These are phyloP conservation scores for Aegilops sharonensis DNA, from an alignment of 176 grass and related monocot species.

Conservation along the genomic window DNA sequence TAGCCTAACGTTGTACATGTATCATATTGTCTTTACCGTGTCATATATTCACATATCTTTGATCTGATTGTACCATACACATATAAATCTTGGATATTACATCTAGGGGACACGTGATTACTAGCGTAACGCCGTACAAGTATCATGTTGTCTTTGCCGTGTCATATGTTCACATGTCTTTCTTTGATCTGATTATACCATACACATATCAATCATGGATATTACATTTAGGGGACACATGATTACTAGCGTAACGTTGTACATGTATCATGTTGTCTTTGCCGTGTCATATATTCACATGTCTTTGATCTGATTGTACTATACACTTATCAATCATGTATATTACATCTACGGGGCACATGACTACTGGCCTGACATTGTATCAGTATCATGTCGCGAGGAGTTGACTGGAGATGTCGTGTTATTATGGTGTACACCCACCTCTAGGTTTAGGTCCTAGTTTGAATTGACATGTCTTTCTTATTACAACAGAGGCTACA, in stretches of 20 bases:
- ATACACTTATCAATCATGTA: not conserved
- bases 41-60: not conserved
- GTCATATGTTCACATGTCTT: not conserved
- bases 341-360: not conserved
- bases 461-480: not conserved
- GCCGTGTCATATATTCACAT: not conserved
- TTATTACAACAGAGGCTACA: not conserved
- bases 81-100: not conserved
- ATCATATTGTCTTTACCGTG: not conserved
- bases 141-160: too few species aligned
- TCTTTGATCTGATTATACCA: too few species aligned
- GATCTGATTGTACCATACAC: not conserved
- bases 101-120: not conserved
- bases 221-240: too few species aligned
- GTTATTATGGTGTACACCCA: too few species aligned
- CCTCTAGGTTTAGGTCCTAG: not conserved
- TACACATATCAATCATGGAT: too few species aligned
- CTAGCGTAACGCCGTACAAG: too few species aligned
- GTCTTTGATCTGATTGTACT: not conserved
- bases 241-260: too few species aligned
- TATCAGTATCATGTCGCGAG: too few species aligned
- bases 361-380: too few species aligned
- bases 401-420: too few species aligned
- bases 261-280: not conserved
- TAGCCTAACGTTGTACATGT: too few species aligned